phyloP scores from a whole-genome alignment of 2,329 filamentous ascomycete genomes.

The Penicillium janthinellum region DNA sequence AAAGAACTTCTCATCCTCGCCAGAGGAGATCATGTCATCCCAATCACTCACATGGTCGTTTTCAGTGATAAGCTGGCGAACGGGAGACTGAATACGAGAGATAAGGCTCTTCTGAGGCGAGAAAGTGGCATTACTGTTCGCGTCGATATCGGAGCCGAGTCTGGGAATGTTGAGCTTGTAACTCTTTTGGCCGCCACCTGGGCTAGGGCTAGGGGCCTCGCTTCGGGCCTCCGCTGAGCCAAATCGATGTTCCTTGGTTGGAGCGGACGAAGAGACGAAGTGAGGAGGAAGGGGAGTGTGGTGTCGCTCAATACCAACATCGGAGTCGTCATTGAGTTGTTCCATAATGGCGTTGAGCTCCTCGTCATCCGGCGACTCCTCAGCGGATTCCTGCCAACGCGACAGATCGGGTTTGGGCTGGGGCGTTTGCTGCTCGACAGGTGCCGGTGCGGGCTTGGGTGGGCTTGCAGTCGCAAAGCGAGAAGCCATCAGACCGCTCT shows the following conservation, averaged over 20 bases:
- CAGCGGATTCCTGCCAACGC: conserved; percentile 23
- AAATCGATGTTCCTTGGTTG: conserved; percentile 57
- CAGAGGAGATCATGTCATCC: conserved; percentile 81
- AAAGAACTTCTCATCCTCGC: conserved; percentile 80
- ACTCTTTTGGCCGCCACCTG: conserved; percentile 55
- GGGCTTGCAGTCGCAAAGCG: conserved; percentile 36
- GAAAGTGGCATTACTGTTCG: conserved; percentile 50
- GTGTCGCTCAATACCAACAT: conserved; percentile 71
- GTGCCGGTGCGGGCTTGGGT: conserved; percentile 21
- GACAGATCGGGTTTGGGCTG: background rate
- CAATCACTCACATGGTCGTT: conserved; percentile 78
- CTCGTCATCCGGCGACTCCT: conserved; percentile 50
- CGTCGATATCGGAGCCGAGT: conserved; percentile 38
- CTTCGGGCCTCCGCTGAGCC: conserved; percentile 59
- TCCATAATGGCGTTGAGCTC: conserved; percentile 94
- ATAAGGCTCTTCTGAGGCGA: conserved; percentile 65
- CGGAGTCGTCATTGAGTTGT: conserved; percentile 74
- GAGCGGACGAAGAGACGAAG: conserved; percentile 39
- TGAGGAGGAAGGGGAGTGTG: conserved; percentile 37
- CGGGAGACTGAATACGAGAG: conserved; percentile 56
- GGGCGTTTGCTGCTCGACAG: conserved; percentile 11
- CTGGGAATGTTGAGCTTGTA: conserved; percentile 50
- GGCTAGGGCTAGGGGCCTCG: conserved; percentile 73
- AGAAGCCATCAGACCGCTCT: conserved; percentile 28
- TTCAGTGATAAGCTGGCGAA: conserved; percentile 65